Conservation (phyloP, 495 filamentous ascomycete species). For the Aspergillus kassunensis region DNA sequence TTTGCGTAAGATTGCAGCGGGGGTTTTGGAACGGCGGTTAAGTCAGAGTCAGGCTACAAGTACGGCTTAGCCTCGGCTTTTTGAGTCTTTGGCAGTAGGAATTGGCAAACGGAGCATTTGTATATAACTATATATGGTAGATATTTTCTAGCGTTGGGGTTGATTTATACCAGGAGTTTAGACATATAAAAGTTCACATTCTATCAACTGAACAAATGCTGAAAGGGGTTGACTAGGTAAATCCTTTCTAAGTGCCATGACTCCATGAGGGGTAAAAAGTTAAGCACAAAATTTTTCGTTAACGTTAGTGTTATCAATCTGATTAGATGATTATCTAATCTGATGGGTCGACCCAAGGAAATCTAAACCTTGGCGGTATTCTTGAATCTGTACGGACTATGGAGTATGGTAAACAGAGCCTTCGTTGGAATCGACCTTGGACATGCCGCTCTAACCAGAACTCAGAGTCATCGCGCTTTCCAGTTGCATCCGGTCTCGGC, state of each 20-base stretch:
- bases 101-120: no score
- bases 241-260: no score
- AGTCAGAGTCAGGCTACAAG: no score
- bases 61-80: no score
- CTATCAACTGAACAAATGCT: no score
- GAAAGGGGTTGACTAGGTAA: no score
- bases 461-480: no score
- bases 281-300: not conserved
- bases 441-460: no score
- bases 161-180: slow-evolving; percentile 1
- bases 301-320: slow-evolving; percentile 19
- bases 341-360: slow-evolving; percentile 14
- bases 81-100: no score
- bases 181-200: not conserved
- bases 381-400: not conserved
- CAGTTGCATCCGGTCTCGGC: no score
- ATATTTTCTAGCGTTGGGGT: not conserved
- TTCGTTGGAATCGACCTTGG: no score
- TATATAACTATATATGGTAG: slow-evolving; percentile 7
- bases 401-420: no score
- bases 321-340: slow-evolving; percentile 37
- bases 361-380: not conserved
- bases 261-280: not conserved
- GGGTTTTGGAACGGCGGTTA: slow-evolving; percentile 36
- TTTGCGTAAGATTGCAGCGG: slow-evolving; percentile 54